A percentile compares a stretch with the other conserved stretches of the same genome.
These are phyloP conservation scores for Epichloe sylvatica DNA, from an alignment of 2,329 filamentous ascomycete species.

Conservation along the genomic window DNA sequence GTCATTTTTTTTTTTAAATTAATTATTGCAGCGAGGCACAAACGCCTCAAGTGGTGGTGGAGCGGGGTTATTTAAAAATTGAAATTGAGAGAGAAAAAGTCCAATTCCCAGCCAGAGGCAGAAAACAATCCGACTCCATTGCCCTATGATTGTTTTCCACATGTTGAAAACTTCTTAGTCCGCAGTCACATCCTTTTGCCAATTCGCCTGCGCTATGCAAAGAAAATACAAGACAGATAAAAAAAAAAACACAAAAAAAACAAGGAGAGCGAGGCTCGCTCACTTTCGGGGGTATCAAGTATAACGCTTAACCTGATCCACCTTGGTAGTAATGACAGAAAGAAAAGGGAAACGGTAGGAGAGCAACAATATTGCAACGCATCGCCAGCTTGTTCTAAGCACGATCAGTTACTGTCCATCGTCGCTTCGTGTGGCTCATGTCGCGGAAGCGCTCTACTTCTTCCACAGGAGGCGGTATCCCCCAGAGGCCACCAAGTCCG, in stretches of 20 bases:
- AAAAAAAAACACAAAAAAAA: neutral
- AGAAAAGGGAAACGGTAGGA: neutral
- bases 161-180: no score
- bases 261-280: neutral
- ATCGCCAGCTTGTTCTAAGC: constrained; percentile 6
- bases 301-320: neutral
- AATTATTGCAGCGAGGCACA: no score
- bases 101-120: no score
- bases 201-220: constrained; percentile 5
- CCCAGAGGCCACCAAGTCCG: constrained; percentile 29
- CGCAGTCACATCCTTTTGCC: neutral
- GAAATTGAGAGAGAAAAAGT: no score
- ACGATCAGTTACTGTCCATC: constrained; percentile 43
- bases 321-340: neutral
- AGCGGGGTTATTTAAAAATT: no score
- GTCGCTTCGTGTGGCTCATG: constrained; percentile 32
- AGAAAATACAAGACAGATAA: neutral
- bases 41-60: no score
- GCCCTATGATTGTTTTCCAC: no score
- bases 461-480: constrained; percentile 28
- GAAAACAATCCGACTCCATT: no score
- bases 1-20: no score
- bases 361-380: neutral
- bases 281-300: neutral
- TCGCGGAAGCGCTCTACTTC: constrained; percentile 34